Percentiles rank a stretch among this genome's conserved stretches.
Conservation (phyloP, 1,139 yeast species). For the Pichia kudriavzevii region DNA sequence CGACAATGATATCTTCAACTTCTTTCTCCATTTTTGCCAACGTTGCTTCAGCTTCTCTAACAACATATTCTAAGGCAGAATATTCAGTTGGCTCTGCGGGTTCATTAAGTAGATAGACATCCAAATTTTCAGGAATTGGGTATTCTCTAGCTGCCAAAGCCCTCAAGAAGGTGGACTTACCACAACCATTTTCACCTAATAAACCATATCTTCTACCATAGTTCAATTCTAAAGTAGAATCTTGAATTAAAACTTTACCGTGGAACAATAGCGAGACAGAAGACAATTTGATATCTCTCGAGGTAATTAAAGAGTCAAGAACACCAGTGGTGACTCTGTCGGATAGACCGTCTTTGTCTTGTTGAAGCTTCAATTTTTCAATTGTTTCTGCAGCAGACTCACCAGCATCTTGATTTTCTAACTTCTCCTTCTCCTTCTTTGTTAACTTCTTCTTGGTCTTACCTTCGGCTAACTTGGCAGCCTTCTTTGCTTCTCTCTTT, state of each 20-base stretch:
- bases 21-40: conserved; percentile 84
- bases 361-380: conserved; percentile 82
- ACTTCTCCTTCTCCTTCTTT: conserved; percentile 53
- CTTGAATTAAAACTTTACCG: conserved; percentile 94
- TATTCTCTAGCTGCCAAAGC: conserved; percentile 93
- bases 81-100: conserved; percentile 93
- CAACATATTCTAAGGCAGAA: conserved; percentile 94
- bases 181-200: conserved; percentile 98
- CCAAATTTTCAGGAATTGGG: conserved; percentile 89
- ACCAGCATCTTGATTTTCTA: conserved; percentile 29
- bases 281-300: conserved; percentile 88
- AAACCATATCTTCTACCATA: conserved; percentile 96
- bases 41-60: conserved; percentile 90
- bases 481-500: conserved; percentile 88
- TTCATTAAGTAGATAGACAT: conserved; percentile 87
- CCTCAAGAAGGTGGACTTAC: conserved; percentile 90
- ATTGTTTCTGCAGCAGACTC: conserved; percentile 69
- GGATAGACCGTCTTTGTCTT: conserved; percentile 86
- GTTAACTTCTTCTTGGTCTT: conserved; percentile 52
- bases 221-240: conserved; percentile 84
- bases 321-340: conserved; percentile 99
- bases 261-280: conserved; percentile 91
- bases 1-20: conserved; percentile 83
- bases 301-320: conserved; percentile 76
- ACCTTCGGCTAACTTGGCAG: conserved; percentile 67